Evolutionary conservation across 257 asterid genomes (phyloP), one percentile per base, ranked within the genome.

Genomic region (Jacaranda mimosifolia): DNA sequence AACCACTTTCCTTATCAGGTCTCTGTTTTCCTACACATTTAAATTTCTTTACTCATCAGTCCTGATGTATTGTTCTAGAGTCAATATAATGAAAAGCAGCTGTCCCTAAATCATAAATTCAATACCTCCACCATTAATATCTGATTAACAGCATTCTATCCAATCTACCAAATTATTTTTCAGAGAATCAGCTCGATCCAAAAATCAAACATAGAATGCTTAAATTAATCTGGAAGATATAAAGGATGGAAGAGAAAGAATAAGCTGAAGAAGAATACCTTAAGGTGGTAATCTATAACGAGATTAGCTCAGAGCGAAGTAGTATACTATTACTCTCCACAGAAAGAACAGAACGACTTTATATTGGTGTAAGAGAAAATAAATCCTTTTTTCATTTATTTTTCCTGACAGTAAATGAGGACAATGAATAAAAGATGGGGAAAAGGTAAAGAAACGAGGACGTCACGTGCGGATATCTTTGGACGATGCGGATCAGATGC

Each of bases 401-500:
- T 52, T 26, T 59, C 35, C 35, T 7, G 35, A 21, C 9, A 19
- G 21, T 57, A 57, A 3, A 59, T 3, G 39, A 8, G n/a, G 40
- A 59, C 5, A 9, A n/a, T 2, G 32, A 26, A 5, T 5, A 63
- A 56, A 17, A 13, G 1, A 68, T 19, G 13, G 53, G 42, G 45
- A 5, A 4, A 38, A 21, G 6, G 51, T 59, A 21, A 45, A 63
- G 73, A 35, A 70, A 57, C 62, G 73, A 67, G 32, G 26, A 40
- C 17, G 74, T 68, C 82, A 78, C 75, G 81, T 73, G 79, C 39
- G 35, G 52, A 56, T 67, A 35, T 53, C 35, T 15, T 7, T 67
- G 73, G 46, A 58, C 66, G 64, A 51, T 52, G 59, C 76, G 84
- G 77, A 72, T 79, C 76, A 11, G 69, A 62, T 75, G 63, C 77